Percentiles rank a stretch among this genome's conserved stretches.
These are phyloP conservation scores for Vararia minispora DNA, from an alignment of 768 basidiomycete species.

Conservation along the genomic window DNA sequence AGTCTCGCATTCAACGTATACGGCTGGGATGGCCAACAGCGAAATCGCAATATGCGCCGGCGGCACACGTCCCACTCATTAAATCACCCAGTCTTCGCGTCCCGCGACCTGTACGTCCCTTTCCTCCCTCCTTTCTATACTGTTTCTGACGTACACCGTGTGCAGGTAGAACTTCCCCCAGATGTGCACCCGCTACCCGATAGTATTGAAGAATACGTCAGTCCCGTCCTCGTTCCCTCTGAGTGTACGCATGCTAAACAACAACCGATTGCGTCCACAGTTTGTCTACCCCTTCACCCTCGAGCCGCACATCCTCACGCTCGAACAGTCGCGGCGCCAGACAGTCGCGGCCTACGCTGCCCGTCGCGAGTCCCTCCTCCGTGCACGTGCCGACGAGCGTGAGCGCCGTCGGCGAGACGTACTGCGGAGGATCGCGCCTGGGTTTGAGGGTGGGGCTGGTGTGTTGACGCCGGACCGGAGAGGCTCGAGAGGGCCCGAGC, in stretches of 20 bases:
- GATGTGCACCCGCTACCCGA: constrained; percentile 95
- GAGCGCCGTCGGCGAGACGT: constrained; percentile 52
- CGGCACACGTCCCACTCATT: constrained; percentile 72
- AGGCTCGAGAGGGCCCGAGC: neutral
- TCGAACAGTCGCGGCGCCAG: constrained; percentile 61
- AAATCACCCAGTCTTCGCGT: constrained; percentile 87
- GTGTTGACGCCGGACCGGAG: constrained; percentile 8
- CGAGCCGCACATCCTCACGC: constrained; percentile 70
- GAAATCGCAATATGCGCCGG: constrained; percentile 69
- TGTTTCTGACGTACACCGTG: neutral
- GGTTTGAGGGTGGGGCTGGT: constrained; percentile 39
- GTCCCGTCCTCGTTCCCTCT: constrained; percentile 13
- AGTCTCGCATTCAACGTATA: no score
- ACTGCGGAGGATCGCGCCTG: constrained; percentile 69
- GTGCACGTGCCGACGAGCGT: constrained; percentile 67
- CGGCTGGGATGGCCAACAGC: no score
- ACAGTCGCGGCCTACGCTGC: constrained; percentile 55
- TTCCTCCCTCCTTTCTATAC: neutral
- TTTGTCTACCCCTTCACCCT: constrained; percentile 96
- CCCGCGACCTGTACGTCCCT: constrained; percentile 56
- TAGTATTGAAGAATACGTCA: constrained; percentile 79
- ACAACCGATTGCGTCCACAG: constrained; percentile 28
- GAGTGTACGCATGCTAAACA: neutral
- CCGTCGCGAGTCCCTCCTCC: constrained; percentile 62
- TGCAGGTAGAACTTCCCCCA: constrained; percentile 72